Conservation (phyloP, 805 yeast species). For the Wickerhamiella occidentalis region DNA sequence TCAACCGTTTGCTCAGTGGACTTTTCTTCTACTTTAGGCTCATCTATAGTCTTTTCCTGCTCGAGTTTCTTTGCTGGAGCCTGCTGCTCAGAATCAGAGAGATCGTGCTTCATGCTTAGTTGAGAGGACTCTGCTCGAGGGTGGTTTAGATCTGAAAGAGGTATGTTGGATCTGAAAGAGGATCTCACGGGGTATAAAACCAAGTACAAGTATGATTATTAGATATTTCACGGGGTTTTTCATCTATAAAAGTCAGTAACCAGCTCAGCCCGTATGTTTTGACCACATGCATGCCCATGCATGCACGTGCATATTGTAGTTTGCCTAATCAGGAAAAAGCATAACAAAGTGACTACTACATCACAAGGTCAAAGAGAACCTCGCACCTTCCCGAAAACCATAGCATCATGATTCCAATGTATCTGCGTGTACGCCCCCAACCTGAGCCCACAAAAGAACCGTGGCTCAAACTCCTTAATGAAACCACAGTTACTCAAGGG, state of each 20-base stretch:
- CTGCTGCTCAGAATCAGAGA: constrained; percentile 5
- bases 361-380: not conserved
- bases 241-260: too few relatives aligned
- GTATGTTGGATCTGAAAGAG: too few relatives aligned
- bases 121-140: not conserved
- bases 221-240: too few relatives aligned
- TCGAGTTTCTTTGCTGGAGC: not conserved
- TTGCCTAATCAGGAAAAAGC: constrained; percentile 1
- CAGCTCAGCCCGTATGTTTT: not conserved
- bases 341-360: constrained; percentile 4
- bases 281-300: not conserved
- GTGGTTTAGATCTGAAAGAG: too few relatives aligned
- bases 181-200: too few relatives aligned
- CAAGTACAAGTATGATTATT: too few relatives aligned
- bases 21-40: not conserved
- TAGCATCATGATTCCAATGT: constrained; percentile 26
- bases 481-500: constrained; percentile 7
- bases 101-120: constrained; percentile 5
- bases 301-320: not conserved
- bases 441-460: constrained; percentile 19
- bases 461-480: constrained; percentile 18
- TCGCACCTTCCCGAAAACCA: not conserved
- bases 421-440: constrained; percentile 31
- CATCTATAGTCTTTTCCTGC: not conserved
- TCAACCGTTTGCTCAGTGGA: not conserved